phyloP scores from a whole-genome alignment of 176 grass and related monocot species.

The Rhynchospora tenuis region DNA sequence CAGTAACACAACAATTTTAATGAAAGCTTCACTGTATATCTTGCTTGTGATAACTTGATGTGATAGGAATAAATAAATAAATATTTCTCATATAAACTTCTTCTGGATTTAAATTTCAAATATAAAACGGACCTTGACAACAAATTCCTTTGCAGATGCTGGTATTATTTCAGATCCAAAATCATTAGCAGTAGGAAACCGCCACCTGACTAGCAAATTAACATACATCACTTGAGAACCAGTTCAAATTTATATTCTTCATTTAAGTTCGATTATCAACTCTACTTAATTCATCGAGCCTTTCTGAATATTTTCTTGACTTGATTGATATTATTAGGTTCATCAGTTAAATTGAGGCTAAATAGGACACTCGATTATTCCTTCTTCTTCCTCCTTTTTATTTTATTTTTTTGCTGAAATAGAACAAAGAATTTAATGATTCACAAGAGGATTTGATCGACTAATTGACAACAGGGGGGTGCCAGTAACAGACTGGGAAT shows the following conservation, averaged over 20 bases:
- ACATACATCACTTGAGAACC: not conserved
- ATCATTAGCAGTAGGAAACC: constrained; percentile 96
- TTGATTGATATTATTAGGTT: no score
- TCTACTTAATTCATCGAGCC: not conserved
- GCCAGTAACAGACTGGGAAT: not conserved
- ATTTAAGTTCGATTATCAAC: not conserved
- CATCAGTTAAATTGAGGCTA: not conserved
- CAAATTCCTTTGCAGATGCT: constrained; percentile 60
- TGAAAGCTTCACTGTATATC: no score
- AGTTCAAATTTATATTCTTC: not conserved
- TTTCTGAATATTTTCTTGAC: not conserved
- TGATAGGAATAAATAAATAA: not conserved
- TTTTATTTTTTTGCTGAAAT: no score
- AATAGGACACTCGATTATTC: no score
- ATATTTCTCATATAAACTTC: not conserved
- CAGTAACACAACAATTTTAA: no score
- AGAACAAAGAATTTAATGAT: no score
- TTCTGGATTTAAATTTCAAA: not conserved
- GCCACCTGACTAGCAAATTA: constrained; percentile 79
- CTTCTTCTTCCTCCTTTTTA: no score
- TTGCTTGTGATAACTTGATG: not conserved
- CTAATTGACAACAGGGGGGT: not conserved
- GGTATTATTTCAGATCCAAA: constrained; percentile 99
- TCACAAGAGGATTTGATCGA: no score
- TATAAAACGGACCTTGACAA: constrained; percentile 42